A percentile compares a stretch with the other conserved stretches of the same genome.
Evolutionary conservation across 805 yeast species (phyloP).

Genomic region (Kodamaea leandrae): DNA sequence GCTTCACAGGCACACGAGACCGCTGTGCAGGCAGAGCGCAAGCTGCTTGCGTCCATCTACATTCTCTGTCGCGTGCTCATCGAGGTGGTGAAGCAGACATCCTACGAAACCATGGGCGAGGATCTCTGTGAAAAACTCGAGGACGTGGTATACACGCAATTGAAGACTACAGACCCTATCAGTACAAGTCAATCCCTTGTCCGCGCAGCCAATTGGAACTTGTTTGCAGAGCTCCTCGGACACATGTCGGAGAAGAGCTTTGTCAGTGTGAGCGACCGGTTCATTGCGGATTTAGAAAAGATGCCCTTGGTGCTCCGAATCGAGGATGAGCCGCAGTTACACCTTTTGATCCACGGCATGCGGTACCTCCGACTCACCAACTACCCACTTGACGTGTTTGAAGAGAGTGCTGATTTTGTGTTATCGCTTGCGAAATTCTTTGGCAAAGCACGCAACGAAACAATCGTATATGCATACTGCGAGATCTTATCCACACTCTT

Average conservation of each 20-base stretch:
- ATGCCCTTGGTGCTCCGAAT: conserved; percentile 46
- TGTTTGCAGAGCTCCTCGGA: conserved; percentile 85
- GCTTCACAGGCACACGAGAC: conserved; percentile 51
- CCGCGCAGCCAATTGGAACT: conserved; percentile 89
- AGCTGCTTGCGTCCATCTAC: conserved; percentile 81
- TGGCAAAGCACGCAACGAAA: conserved; percentile 57
- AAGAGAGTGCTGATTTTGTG: conserved; percentile 89
- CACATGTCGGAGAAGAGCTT: conserved; percentile 85
- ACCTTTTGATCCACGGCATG: conserved; percentile 88
- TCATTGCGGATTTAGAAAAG: conserved; percentile 88
- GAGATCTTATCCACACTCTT: conserved; percentile 76
- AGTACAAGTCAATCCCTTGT: conserved; percentile 59
- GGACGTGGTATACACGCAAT: conserved; percentile 88
- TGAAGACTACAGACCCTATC: conserved; percentile 84
- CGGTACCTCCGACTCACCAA: conserved; percentile 73
- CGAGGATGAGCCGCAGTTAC: conserved; percentile 54
- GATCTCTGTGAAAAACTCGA: conserved; percentile 82
- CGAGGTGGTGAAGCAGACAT: conserved; percentile 87
- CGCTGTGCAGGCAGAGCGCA: conserved; percentile 82
- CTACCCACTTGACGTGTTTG: conserved; percentile 85
- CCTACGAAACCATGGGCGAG: conserved; percentile 68
- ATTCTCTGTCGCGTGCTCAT: conserved; percentile 87
- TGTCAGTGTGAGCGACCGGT: conserved; percentile 85
- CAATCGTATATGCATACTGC: conserved; percentile 73
- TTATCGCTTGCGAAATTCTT: conserved; percentile 85